Evolutionary conservation across 116 monocot species (phyloP).

Genomic region (Trichopus zeylanicus): DNA sequence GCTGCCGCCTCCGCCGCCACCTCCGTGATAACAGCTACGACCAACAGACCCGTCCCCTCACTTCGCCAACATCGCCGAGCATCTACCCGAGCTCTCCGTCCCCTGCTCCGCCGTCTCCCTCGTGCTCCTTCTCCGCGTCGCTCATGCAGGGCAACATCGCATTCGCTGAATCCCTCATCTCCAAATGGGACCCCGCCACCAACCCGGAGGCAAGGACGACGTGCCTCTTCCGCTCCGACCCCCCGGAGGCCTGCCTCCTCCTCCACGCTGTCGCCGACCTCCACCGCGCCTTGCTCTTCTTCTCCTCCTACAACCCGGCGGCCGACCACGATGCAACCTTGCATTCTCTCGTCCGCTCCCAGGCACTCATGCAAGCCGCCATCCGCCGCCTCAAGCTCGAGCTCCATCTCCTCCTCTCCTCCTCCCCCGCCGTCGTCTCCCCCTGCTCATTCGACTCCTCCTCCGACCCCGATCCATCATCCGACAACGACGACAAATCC

Average conservation of each 20-base stretch:
- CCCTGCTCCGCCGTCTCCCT: not conserved
- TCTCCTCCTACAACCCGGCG: constrained; percentile 8
- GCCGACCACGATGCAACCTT: not conserved
- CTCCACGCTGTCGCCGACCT: constrained; percentile 17
- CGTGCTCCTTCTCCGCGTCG: not conserved
- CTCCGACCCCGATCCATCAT: too few species aligned
- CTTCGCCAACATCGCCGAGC: not conserved
- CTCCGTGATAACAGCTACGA: not conserved
- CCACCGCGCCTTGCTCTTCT: constrained; percentile 21
- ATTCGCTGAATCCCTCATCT: constrained; percentile 5
- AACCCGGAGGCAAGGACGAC: not conserved
- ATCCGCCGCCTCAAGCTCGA: too few species aligned
- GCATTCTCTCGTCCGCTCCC: constrained; percentile 5
- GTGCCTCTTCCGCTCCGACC: constrained; percentile 17
- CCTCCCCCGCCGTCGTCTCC: too few species aligned
- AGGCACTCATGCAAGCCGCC: too few species aligned
- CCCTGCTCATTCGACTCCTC: too few species aligned
- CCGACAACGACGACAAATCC: too few species aligned
- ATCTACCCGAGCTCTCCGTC: not conserved
- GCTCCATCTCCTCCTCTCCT: too few species aligned
- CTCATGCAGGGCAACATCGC: constrained; percentile 21
- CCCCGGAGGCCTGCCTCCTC: constrained; percentile 10
- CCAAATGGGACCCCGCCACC: constrained; percentile 9
- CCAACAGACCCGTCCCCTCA: not conserved
- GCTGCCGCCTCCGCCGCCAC: not conserved